Evolutionary conservation across 164 flowering plant species (phyloP).

Genomic region (Vitis vinifera): ASM3070453v1 NC_081810.1:19014001-19014500

Average conservation of each 20-base stretch:
- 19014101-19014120: conserved; percentile 29
- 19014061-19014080: conserved; percentile 36
- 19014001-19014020: conserved; percentile 28
- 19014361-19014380: conserved; percentile 29
- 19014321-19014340: conserved; percentile 31
- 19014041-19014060: conserved; percentile 30
- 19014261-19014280: too few relatives aligned
- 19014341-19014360: conserved; percentile 31
- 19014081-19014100: conserved; percentile 19
- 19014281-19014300: too few relatives aligned
- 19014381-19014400: conserved; percentile 34
- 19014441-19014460: conserved; percentile 17
- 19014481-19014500: not conserved
- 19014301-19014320: conserved; percentile 23
- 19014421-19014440: conserved; percentile 25
- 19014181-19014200: too few relatives aligned
- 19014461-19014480: not conserved
- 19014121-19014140: conserved; percentile 21
- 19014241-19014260: too few relatives aligned
- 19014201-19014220: too few relatives aligned
- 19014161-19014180: conserved; percentile 33
- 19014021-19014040: conserved; percentile 36
- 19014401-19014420: conserved; percentile 30
- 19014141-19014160: conserved; percentile 36
- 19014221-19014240: too few relatives aligned